These are phyloP conservation scores for Solanum pimpinellifolium DNA, from an alignment of 257 asterid species.

Conservation along the genomic window DNA sequence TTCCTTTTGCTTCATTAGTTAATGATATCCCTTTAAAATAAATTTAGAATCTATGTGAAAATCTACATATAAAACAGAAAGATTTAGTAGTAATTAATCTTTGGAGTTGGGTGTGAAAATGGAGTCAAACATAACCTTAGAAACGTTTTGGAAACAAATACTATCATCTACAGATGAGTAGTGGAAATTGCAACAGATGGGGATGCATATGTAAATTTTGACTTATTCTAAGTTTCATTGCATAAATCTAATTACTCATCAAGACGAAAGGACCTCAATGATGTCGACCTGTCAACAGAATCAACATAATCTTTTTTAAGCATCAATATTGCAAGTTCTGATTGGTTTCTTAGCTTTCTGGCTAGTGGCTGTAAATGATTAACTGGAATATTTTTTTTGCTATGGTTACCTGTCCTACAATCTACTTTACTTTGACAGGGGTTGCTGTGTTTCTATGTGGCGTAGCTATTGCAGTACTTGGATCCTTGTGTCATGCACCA, in stretches of 20 bases:
- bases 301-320: neutral
- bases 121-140: neutral
- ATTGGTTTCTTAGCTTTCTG: neutral
- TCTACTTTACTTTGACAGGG: conserved; percentile 31
- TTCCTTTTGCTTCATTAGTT: neutral
- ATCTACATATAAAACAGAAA: neutral
- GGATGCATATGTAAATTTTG: neutral
- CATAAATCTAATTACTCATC: neutral
- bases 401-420: neutral
- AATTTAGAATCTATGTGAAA: neutral
- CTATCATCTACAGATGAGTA: neutral
- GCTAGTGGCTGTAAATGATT: neutral
- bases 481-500: conserved; percentile 79
- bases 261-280: neutral
- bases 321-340: neutral
- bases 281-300: neutral
- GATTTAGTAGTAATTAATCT: neutral
- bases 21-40: neutral
- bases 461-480: conserved; percentile 59
- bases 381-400: neutral
- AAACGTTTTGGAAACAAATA: neutral
- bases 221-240: neutral
- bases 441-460: conserved; percentile 82
- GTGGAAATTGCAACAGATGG: neutral
- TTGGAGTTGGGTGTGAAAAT: neutral